Base-by-base conservation (phyloP, 2,329 filamentous ascomycete species). In the Sclerotinia sclerotiorum region DNA sequence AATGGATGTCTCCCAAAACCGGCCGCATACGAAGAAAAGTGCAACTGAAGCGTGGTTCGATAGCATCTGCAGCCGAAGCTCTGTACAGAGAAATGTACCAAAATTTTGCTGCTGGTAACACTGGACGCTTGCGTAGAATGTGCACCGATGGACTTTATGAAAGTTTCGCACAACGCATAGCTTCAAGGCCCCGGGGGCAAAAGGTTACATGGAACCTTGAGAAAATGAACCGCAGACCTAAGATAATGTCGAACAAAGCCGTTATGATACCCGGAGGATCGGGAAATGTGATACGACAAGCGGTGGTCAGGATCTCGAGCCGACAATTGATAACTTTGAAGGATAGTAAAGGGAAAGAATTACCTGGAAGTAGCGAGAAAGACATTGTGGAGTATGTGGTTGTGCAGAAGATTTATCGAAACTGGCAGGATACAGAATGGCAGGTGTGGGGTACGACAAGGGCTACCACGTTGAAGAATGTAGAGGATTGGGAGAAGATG, bases 351-450 rank as follows among this genome's bases (percentile, higher is more conserved):
- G 69, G 69, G n/a, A 79, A 76, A 69, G 73, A 79, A n/a, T 76
- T 86, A 10, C 78, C 81, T 1, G 84, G 83, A 2, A 82, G 79
- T 69, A 81, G 82, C 56, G 82, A 82, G 71, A 83, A 84, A 74
- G 80, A 85, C 62, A 82, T 88, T 72, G 77, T 83, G 1, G 90
- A 93, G 80, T 87, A 91, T 74, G 71, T 92, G 5, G 88, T 90
- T 51, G 72, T 92, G 57, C 85, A 87, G 74, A 79, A 79, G 58
- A 78, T 75, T 84, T 27, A 85, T 80, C 72, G 65, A 57, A 70
- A 73, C 2, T 82, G 81, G 46, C 76, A 80, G 75, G 77, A 82
- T 68, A 79, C 77, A 39, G 80, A 82, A 2, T 92, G 90, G 90
- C 82, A 81, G 76, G 78, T 91, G 63, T 90, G 88, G 84, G 89